Base-by-base conservation (phyloP, 2,329 filamentous ascomycete genomes). In the Dichotomopilus funicola region DNA sequence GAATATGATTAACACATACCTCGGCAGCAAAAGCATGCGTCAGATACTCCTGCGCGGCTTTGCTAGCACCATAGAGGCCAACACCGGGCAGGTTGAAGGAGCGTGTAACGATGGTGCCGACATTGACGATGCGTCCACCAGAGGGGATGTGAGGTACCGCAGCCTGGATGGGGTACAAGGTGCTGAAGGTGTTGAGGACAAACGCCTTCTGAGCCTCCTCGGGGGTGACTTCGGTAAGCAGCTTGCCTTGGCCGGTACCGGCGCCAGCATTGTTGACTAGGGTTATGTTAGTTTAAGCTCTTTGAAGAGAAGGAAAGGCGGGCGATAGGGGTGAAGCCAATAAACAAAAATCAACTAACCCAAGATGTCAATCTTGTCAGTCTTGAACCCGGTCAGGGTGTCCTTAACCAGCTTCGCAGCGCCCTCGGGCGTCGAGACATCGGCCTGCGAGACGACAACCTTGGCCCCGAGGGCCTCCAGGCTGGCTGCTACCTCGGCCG, bases 361-460 rank as follows among this genome's bases (percentile, higher is more conserved):
- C 0, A 76, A 58, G 35, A 76, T 75, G 44, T 76, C 73, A 44
- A 76, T 69, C 10, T 68, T 66, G 40, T 73, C 66, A 0, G 63
- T 64, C 2, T 55, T 50, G 44, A 75, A 70, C 0, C 60, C 65
- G 36, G 67, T 56, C 1, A 75, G 62, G 0, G 72, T 71, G 54
- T 72, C 63, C 1, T 63, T 43, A 7, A 73, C 67, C 4, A 76
- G 64, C 44, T 64, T 58, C 4, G 61, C 53, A 1, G 70, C 65
- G 0, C 67, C 70, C n/a, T 71, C 67, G 0, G 58, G 57, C 0
- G 66, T 71, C 2, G 63, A 62, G 0, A 75, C 64, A 13, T 67
- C 60, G 19, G 68, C 66, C 40, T 70, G 69, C 1, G 75, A 61
- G 4, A 68, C 63, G n/a, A 67, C 63, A 0, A 62, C 68, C 35